Evolutionary conservation across 176 grass and related monocot genomes (phyloP), one percentile per base, ranked within the genome.

Genomic region (Chrysopogon serrulatus): DNA sequence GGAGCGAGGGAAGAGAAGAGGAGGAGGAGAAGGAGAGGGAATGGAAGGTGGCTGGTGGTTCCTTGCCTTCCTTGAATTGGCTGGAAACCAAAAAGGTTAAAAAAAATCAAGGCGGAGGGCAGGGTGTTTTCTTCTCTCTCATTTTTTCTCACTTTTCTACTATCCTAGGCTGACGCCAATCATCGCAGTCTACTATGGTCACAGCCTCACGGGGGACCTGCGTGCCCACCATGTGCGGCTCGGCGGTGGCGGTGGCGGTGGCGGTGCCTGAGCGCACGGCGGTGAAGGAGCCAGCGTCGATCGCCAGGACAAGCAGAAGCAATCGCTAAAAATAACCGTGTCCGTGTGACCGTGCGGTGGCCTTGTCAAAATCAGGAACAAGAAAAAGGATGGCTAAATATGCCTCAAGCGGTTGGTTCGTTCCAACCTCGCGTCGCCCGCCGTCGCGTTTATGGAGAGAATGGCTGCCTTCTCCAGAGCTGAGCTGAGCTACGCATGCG

Each of bases 1-100:
- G 16, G 59, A 35, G 70, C 19, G 69, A 74, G 27, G 85, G 10
- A 73, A 73, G 57, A 40, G 76, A 75, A 16, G 72, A 68, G 65
- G 65, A 39, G 71, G 82, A 73, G 74, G 82, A 77, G 77, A 66
- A 57, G 74, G 64, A 67, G 48, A 73, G 53, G 68, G 53, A 35
- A 66, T 37, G 71, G 32, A 75, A 8, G 40, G 64, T 26, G 11
- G 23, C 14, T 12, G 81, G 5, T 37, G 70, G 48, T 65, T 74
- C 6, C 19, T n/a, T 21, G 68, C 31, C 34, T 62, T 62, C 3
- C 34, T 23, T 30, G 45, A 57, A 37, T 4, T 59, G 24, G 43
- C 4, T 36, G 5, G 34, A 44, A 57, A 41, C 69, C 12, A 49
- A 19, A 57, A 23, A 27, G 5, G 23, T 5, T 9, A 37, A 37